phyloP scores from a whole-genome alignment of 106 monocot genomes.

The Posidonia australis region DNA sequence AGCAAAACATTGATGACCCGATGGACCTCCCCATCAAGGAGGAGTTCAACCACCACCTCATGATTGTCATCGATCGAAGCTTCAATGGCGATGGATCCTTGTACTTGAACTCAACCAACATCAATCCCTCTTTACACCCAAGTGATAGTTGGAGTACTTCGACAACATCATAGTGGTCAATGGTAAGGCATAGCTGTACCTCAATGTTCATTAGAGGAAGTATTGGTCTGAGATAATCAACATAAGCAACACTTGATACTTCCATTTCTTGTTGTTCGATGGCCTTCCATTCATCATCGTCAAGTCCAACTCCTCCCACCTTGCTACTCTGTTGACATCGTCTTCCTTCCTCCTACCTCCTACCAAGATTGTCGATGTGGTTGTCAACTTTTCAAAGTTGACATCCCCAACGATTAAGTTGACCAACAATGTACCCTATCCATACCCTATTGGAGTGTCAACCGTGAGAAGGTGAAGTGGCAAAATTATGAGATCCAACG shows the following conservation, averaged over 20 bases:
- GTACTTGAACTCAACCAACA: constrained; percentile 10
- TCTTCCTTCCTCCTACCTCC: no score
- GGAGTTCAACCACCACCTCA: constrained; percentile 4
- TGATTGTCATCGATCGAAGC: constrained; percentile 12
- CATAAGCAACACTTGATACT: constrained; percentile 23
- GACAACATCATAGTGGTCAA: constrained; percentile 12
- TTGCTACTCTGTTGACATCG: neutral
- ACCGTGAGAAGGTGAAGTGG: no score
- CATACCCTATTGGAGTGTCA: no score
- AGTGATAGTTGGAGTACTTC: constrained; percentile 16
- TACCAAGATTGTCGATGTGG: no score
- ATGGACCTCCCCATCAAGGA: neutral
- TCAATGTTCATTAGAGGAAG: constrained; percentile 8
- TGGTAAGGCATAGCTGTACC: constrained; percentile 14
- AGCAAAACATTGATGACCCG: neutral
- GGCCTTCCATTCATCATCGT: constrained; percentile 5
- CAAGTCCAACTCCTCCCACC: constrained; percentile 6
- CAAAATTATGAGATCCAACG: no score
- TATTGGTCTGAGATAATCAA: constrained; percentile 17
- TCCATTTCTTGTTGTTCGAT: constrained; percentile 1
- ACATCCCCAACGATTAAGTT: no score
- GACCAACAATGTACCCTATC: no score
- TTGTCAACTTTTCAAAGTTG: no score
- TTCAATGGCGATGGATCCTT: constrained; percentile 11
- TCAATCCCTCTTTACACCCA: constrained; percentile 8